Conservation (phyloP, 805 yeast species). For the Candida argentea region DNA sequence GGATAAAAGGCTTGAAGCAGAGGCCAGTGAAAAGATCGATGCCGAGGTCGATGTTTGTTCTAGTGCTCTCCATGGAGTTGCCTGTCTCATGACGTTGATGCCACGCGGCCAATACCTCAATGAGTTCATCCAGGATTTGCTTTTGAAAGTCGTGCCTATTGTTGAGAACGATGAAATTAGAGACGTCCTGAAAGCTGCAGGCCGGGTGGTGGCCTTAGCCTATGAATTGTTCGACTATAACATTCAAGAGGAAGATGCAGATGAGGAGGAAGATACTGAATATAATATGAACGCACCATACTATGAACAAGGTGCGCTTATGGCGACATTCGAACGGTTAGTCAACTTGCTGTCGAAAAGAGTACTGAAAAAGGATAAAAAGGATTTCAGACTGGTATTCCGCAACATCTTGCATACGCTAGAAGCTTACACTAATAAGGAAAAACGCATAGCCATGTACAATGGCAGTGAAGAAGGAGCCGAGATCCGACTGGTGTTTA, state of each 20-base stretch:
- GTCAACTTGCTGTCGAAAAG: slow-evolving; percentile 45
- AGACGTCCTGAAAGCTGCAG: slow-evolving; percentile 46
- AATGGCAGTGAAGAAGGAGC: slow-evolving; percentile 25
- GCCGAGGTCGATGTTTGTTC: slow-evolving; percentile 29
- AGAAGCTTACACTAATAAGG: slow-evolving; percentile 25
- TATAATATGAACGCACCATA: slow-evolving; percentile 41
- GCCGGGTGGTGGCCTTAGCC: slow-evolving; percentile 44
- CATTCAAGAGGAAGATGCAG: slow-evolving; percentile 27
- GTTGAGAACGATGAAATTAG: slow-evolving; percentile 30
- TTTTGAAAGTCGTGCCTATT: slow-evolving; percentile 31
- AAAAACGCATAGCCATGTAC: slow-evolving; percentile 23
- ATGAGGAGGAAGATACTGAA: slow-evolving; percentile 28
- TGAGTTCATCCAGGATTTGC: slow-evolving; percentile 29
- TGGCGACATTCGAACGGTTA: slow-evolving; percentile 29
- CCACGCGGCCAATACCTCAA: slow-evolving; percentile 34
- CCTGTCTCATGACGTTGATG: slow-evolving; percentile 33
- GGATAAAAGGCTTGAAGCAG: slow-evolving; percentile 25
- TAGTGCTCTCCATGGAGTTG: slow-evolving; percentile 38
- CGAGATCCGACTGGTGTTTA: slow-evolving; percentile 19
- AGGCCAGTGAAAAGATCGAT: slow-evolving; percentile 18
- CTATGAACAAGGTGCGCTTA: slow-evolving; percentile 40
- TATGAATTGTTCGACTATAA: slow-evolving; percentile 43
- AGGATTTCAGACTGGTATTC: slow-evolving; percentile 48
- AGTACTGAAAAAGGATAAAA: slow-evolving; percentile 53
- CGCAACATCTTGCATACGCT: slow-evolving; percentile 46